Evolutionary conservation across 306 rosid genomes (phyloP), one percentile per base, ranked within the genome.

Genomic region (cucumber (Cucumis sativus)): DNA sequence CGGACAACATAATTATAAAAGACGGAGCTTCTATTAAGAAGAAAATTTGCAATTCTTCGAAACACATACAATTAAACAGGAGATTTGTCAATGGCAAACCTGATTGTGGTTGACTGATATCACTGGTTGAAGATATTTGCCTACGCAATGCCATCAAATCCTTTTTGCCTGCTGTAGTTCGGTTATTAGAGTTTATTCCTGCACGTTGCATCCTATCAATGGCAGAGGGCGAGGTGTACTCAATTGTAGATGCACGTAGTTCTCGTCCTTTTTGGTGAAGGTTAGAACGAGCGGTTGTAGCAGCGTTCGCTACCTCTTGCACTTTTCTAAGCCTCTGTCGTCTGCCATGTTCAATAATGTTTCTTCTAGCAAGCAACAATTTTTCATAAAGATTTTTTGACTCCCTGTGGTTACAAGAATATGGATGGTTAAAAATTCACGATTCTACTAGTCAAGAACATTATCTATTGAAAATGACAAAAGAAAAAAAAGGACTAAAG

Each of bases 201-300:
- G 78, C 80, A 23, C 47, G 84, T 76, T 78, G 86, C 73, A 79
- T 82, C 65, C 82, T 75, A 74, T 13, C 68, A 59, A 75, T 56
- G 83, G 85, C 74, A n/a, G 54, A 74, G 83, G 80, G 79, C 77
- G 85, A 86, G 61, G 76, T 77, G 63, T 81, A 60, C 74, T 81
- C 87, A 66, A 80, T 82, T 61, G 87, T 57, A 59, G 91, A 90
- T 65, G 84, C 84, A 65, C 85, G 92, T 17, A 67, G 79, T 79
- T 86, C 82, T 85, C 91, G 82, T 39, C 80, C 91, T 77, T 84
- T 95, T 83, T 84, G 87, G 87, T 92, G 96, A 86, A 95, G 71
- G 71, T 75, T 76, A 78, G 97, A 95, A 58, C 97, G 91, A 76
- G 97, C 88, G 86, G 70, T 85, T 60, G 90, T 83, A 52, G 96